Conservation (phyloP, 2,329 filamentous ascomycete genomes). For the Fonsecaea multimorphosa region DNA sequence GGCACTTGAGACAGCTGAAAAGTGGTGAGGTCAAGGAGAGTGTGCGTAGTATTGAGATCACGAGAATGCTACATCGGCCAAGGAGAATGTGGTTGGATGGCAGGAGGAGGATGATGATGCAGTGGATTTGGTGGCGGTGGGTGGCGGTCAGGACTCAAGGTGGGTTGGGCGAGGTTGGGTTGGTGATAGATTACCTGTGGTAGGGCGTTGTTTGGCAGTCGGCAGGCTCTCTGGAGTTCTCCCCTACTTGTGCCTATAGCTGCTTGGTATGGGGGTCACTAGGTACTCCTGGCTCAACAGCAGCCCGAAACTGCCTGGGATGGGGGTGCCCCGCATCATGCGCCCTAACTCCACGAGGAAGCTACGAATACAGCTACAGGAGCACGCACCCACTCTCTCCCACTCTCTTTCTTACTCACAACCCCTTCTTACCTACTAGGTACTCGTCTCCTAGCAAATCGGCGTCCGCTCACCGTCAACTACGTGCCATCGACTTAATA, state of each 20-base stretch:
- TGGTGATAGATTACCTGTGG: not conserved
- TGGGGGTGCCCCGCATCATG: constrained; percentile 11
- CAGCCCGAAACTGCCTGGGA: not conserved
- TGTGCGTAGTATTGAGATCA: constrained; percentile 13
- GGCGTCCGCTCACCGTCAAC: not conserved
- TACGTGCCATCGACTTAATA: not conserved
- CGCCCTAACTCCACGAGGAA: constrained; percentile 13
- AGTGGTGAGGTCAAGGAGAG: not conserved
- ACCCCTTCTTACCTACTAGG: no score
- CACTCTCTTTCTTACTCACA: not conserved
- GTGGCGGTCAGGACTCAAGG: not conserved
- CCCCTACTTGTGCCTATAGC: not conserved
- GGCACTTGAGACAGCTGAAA: constrained; percentile 7
- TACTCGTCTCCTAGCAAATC: not conserved
- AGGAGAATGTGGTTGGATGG: not conserved
- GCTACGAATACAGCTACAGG: constrained; percentile 7
- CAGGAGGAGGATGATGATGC: not conserved
- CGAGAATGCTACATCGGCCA: constrained; percentile 7
- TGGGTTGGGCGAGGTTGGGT: not conserved
- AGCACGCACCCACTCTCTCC: not conserved
- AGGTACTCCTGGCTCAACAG: not conserved
- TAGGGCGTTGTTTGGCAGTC: not conserved
- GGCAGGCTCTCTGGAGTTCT: not conserved
- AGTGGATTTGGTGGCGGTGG: not conserved
- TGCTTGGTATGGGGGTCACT: no score